A percentile compares a stretch with the other conserved stretches of the same genome.
phyloP scores from a whole-genome alignment of 495 filamentous ascomycete species.

The Umbilicaria muhlenbergii region DNA sequence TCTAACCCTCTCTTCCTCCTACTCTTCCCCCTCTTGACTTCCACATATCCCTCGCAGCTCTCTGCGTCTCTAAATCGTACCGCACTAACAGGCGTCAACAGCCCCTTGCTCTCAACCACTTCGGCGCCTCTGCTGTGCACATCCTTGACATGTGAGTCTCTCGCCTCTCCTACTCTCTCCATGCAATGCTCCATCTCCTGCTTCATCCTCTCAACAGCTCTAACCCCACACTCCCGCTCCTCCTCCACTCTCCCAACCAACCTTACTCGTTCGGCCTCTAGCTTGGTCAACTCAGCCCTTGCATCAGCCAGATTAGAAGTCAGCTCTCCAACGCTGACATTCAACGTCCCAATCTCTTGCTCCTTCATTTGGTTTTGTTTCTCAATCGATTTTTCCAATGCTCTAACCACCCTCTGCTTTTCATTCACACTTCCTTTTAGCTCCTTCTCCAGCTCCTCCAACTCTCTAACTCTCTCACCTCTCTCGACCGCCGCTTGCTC shows the following conservation, averaged over 20 bases:
- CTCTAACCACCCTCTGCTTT: slow-evolving; percentile 24
- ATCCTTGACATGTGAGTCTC: slow-evolving; percentile 4
- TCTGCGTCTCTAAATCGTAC: slow-evolving; percentile 28
- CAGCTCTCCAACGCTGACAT: slow-evolving; percentile 9
- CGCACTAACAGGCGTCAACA: slow-evolving; percentile 31
- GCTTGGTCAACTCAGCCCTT: slow-evolving; percentile 23
- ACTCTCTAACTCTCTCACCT: slow-evolving; percentile 22
- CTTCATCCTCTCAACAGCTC: slow-evolving; percentile 8
- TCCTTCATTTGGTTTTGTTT: slow-evolving; percentile 20
- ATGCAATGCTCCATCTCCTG: slow-evolving; percentile 22
- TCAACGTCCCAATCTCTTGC: slow-evolving; percentile 17
- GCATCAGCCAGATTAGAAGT: slow-evolving; percentile 5
- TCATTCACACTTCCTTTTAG: slow-evolving; percentile 28
- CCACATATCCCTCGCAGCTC: slow-evolving; percentile 11
- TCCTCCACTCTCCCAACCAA: slow-evolving; percentile 15
- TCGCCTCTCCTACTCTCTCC: slow-evolving; percentile 18
- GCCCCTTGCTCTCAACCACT: slow-evolving; percentile 13
- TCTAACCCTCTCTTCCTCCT: slow-evolving; percentile 32
- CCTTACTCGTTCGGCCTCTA: slow-evolving; percentile 35
- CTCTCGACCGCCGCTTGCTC: slow-evolving; percentile 20
- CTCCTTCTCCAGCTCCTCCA: slow-evolving; percentile 18
- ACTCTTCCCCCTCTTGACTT: slow-evolving; percentile 28
- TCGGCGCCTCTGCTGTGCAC: slow-evolving; percentile 8
- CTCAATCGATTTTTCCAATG: slow-evolving; percentile 19
- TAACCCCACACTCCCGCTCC: slow-evolving; percentile 9